Base-by-base conservation (phyloP, 2,329 filamentous ascomycete species). In the Zymoseptoria tritici region DNA sequence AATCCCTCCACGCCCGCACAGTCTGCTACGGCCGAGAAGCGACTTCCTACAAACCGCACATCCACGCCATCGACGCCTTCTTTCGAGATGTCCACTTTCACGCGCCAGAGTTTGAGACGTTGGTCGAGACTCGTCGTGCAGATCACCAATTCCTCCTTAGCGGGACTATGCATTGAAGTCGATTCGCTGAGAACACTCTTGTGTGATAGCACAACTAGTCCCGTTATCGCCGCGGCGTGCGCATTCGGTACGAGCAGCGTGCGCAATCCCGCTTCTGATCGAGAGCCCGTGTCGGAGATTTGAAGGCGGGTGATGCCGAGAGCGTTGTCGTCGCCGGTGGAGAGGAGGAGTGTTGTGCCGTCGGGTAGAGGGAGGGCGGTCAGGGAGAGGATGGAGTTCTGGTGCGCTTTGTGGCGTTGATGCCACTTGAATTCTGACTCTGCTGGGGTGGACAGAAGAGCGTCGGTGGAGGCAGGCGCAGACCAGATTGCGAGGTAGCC, bases 251-350 rank as follows among this genome's bases (percentile, higher is more conserved):
- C 73, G 9, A 81, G 63, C 4, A 78, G 64, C 1, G 74, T 76
- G 1, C 59, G 63, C 56, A 24, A 62, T 50, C 46, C 62, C 58
- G 68, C 16, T 29, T 29, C 13, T 21, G 22, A 13, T 36, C 3
- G 20, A 7, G 9, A 52, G 5, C 8, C 26, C 26, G 26, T 29
- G 26, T 29, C 26, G 36, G 36, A 16, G 36, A 4, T 7, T 13
- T n/a, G 36, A 9, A 60, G n/a, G 21, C 81, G 70, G 0, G 81
- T 82, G 9, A 90, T 68, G 0, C 83, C 86, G 0, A 97, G 73
- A 3, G 88, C 87, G 62, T 94, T 94, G 73, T 97, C 94, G 68
- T 99, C 94, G 21, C 94, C 91, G 24, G 90, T 91, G 0, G 90
- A 91, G 4, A 90, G 73, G 19, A 96, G 70, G 0, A 89, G 65